These are phyloP conservation scores for Physcomitrium patens DNA, from an alignment of 225 moss, liverwort and hornwort species.

Conservation along the genomic window DNA sequence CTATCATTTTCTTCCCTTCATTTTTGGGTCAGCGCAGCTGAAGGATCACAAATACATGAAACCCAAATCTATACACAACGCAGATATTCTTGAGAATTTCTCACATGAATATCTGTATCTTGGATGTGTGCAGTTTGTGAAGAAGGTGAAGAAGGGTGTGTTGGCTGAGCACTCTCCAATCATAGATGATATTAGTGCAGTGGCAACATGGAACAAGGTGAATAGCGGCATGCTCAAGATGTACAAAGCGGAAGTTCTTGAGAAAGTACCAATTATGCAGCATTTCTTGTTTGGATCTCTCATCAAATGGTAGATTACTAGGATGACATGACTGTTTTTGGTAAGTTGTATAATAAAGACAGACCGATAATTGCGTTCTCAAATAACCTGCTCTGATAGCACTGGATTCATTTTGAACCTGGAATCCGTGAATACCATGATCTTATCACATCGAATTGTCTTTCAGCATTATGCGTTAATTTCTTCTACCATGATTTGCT, in stretches of 20 bases:
- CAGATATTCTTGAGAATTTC: constrained; percentile 87
- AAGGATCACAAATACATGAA: constrained; percentile 98
- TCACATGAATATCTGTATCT: constrained; percentile 88
- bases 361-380: constrained; percentile 14
- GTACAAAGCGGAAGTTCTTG: constrained; percentile 97
- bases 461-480: not conserved
- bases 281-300: constrained; percentile 97
- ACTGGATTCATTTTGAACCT: constrained; percentile 14
- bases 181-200: constrained; percentile 96
- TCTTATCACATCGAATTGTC: not conserved
- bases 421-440: constrained; percentile 11
- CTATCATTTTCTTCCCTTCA: constrained; percentile 96
- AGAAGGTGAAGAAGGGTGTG: constrained; percentile 90
- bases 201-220: constrained; percentile 86
- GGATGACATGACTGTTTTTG: constrained; percentile 10
- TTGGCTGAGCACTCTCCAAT: constrained; percentile 97
- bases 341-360: constrained; percentile 36
- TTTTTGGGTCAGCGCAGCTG: constrained; percentile 90
- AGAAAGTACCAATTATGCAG: constrained; percentile 99
- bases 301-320: constrained; percentile 75
- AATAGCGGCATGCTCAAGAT: constrained; percentile 98
- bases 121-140: constrained; percentile 88
- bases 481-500: not conserved
- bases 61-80: constrained; percentile 94
- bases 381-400: not conserved